Conservation (phyloP, 805 yeast species). For the Saturnispora silvae region DNA sequence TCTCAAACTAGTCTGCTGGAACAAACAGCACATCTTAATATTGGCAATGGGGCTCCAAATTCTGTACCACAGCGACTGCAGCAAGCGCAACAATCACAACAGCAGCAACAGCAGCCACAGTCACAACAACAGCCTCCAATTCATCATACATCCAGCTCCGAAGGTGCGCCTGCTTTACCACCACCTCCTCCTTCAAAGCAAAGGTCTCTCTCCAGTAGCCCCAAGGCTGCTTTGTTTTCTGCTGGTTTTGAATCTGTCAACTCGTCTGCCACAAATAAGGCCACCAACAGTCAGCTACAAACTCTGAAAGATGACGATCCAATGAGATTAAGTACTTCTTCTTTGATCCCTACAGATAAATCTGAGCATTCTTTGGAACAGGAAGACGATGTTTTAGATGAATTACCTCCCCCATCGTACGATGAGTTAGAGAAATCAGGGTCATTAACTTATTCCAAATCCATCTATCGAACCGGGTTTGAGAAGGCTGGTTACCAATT, state of each 20-base stretch:
- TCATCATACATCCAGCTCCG: background rate
- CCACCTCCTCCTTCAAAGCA: slow-evolving; percentile 23
- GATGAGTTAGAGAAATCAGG: slow-evolving; percentile 27
- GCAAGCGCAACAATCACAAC: too few species aligned
- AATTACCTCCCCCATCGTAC: slow-evolving; percentile 24
- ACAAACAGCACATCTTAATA: background rate
- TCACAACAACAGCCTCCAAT: too few species aligned
- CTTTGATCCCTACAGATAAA: slow-evolving; percentile 20
- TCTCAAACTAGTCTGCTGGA: background rate
- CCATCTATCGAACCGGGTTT: slow-evolving; percentile 27
- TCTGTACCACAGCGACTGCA: too few species aligned
- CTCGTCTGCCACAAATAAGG: background rate
- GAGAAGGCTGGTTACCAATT: slow-evolving; percentile 27
- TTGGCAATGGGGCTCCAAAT: background rate
- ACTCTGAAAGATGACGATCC: background rate
- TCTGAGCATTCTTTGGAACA: slow-evolving; percentile 13
- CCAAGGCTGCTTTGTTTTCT: slow-evolving; percentile 18
- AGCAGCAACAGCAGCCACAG: too few species aligned
- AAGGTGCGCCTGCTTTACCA: slow-evolving; percentile 20
- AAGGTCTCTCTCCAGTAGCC: slow-evolving; percentile 18
- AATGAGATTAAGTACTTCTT: slow-evolving; percentile 15
- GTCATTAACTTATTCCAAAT: slow-evolving; percentile 23
- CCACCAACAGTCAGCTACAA: background rate
- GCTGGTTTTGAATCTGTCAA: slow-evolving; percentile 5
- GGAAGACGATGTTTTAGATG: slow-evolving; percentile 11